phyloP scores from a whole-genome alignment of 768 basidiomycete species.

The Termitomyces eurrhizus region DNA sequence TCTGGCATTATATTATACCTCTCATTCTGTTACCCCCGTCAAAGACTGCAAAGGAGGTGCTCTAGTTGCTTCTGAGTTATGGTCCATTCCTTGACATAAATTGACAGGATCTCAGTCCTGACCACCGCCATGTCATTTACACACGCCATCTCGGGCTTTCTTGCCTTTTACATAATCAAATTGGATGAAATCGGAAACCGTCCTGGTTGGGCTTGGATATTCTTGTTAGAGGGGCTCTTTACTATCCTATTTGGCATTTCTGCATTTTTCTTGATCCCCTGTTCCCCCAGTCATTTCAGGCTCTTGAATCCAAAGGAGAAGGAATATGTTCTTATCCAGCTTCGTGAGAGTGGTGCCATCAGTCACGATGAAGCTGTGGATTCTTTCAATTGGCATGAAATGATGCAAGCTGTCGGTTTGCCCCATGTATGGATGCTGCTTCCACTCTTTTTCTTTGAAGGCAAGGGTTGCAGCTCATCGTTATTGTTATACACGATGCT shows the following conservation, averaged over 20 bases:
- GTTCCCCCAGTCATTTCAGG: not conserved
- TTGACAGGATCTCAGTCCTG: too few relatives aligned
- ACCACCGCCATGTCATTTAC: too few relatives aligned
- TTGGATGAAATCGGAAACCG: not conserved
- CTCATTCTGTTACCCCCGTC: too few relatives aligned
- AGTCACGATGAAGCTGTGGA: not conserved
- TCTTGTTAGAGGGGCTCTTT: not conserved
- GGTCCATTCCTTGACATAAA: too few relatives aligned
- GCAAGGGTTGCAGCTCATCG: not conserved
- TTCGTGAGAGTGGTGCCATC: not conserved
- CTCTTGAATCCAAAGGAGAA: not conserved
- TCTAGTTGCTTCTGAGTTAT: too few relatives aligned
- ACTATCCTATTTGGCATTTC: not conserved
- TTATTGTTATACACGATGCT: not conserved
- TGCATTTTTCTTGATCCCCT: not conserved
- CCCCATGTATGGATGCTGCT: not conserved
- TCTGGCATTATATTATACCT: too few relatives aligned
- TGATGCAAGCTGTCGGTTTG: not conserved
- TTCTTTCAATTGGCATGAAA: not conserved
- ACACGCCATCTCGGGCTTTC: too few relatives aligned
- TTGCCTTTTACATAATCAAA: not conserved
- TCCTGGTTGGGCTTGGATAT: not conserved
- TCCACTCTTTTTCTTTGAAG: not conserved
- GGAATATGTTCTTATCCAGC: not conserved
- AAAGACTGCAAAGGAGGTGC: too few relatives aligned